Conservation (phyloP, 352 stramenopile species). For the Phytophthora sansomeana region DNA sequence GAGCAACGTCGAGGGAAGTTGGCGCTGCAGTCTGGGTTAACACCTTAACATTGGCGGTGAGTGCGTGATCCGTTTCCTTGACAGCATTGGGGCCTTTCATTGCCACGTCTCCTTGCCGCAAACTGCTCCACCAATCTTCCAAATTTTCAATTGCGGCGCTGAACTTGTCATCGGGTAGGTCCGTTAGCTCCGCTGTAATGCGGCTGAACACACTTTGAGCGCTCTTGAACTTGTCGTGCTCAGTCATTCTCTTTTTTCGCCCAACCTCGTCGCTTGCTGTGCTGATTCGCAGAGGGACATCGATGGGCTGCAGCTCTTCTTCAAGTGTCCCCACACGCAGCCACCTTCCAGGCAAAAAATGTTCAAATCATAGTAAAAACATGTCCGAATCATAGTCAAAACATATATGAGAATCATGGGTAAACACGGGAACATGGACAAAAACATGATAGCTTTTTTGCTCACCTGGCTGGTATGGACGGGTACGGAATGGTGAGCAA, state of each 20-base stretch:
- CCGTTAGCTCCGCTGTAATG: not conserved
- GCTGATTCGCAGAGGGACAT: not conserved
- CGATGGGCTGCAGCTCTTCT: not conserved
- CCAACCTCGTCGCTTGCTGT: constrained; percentile 1
- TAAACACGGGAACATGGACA: not conserved
- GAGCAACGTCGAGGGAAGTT: no score
- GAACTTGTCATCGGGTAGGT: constrained; percentile 1
- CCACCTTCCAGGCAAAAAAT: not conserved
- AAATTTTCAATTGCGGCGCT: not conserved
- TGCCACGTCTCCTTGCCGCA: no score
- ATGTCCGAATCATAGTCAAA: constrained; percentile 1
- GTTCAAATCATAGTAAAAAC: not conserved
- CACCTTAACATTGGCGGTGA: no score
- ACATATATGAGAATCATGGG: not conserved
- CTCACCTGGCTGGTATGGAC: constrained; percentile 7
- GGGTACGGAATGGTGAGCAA: constrained; percentile 7
- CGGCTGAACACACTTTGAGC: not conserved
- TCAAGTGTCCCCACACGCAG: not conserved
- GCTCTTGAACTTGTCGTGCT: constrained; percentile 7
- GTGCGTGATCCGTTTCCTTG: no score
- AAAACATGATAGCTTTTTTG: constrained; percentile 2
- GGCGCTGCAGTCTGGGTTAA: no score
- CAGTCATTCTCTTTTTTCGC: constrained; percentile 13
- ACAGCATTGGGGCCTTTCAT: no score
- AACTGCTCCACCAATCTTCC: no score